phyloP scores from a whole-genome alignment of 768 basidiomycete species.

The Phlegmacium glaucopus region DNA sequence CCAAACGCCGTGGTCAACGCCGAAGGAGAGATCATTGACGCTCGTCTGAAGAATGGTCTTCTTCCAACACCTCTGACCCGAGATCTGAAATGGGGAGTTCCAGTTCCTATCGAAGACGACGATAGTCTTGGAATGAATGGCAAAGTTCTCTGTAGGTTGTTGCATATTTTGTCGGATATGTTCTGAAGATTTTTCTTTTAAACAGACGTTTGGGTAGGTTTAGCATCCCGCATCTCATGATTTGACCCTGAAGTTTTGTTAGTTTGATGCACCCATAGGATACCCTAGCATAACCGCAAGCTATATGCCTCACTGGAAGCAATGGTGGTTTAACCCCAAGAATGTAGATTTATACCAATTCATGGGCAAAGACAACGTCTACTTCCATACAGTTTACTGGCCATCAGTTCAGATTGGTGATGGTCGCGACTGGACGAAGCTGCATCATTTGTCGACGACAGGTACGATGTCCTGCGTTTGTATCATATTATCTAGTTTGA shows the following conservation, averaged over 20 bases:
- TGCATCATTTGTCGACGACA: slow-evolving; percentile 93
- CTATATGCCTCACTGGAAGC: slow-evolving; percentile 91
- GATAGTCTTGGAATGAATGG: slow-evolving; percentile 83
- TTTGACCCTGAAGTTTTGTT: slow-evolving; percentile 11
- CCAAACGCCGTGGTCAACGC: slow-evolving; percentile 86
- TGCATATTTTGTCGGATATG: background rate
- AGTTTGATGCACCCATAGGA: slow-evolving; percentile 97
- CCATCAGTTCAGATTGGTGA: slow-evolving; percentile 89
- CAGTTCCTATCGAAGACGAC: slow-evolving; percentile 76
- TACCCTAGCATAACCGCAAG: slow-evolving; percentile 97
- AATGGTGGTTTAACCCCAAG: slow-evolving; percentile 95
- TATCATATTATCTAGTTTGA: slow-evolving; percentile 2
- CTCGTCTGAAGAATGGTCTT: slow-evolving; percentile 81
- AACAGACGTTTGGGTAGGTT: slow-evolving; percentile 88
- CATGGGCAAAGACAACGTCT: slow-evolving; percentile 99
- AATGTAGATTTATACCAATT: slow-evolving; percentile 94
- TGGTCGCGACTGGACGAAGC: slow-evolving; percentile 87
- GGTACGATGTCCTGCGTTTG: slow-evolving; percentile 49
- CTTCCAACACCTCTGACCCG: slow-evolving; percentile 89
- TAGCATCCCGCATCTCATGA: background rate
- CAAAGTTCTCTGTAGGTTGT: slow-evolving; percentile 90
- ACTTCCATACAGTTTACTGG: slow-evolving; percentile 97
- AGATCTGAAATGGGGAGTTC: slow-evolving; percentile 95
- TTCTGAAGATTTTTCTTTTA: slow-evolving; percentile 6
- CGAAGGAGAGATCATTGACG: slow-evolving; percentile 87